Percentiles rank a stretch among this genome's conserved stretches.
Evolutionary conservation across 2,329 filamentous ascomycete species (phyloP).

Genomic region (Phoma sp.): DNA sequence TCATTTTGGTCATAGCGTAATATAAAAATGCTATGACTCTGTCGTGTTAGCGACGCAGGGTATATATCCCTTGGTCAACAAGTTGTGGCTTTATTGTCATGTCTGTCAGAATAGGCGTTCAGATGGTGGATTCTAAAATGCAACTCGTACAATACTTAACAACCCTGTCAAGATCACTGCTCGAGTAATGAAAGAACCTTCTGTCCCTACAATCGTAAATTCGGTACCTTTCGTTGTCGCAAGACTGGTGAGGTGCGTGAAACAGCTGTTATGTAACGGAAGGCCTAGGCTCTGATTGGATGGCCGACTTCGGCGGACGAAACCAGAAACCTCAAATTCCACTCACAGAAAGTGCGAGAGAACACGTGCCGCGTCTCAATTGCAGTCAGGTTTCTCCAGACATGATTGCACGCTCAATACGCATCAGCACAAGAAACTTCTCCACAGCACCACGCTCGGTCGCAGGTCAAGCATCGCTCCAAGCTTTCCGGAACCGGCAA

Average conservation of each 20-base stretch:
- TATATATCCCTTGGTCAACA: too few species aligned
- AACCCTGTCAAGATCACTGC: too few species aligned
- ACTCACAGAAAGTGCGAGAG: conserved; percentile 16
- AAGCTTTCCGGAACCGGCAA: conserved; percentile 40
- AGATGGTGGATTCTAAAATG: too few species aligned
- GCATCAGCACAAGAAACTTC: conserved; percentile 25
- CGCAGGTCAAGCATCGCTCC: conserved; percentile 28
- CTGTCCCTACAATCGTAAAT: too few species aligned
- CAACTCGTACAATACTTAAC: too few species aligned
- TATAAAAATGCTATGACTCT: too few species aligned
- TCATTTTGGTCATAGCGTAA: too few species aligned
- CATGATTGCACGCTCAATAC: conserved; percentile 27
- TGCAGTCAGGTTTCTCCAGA: conserved; percentile 14
- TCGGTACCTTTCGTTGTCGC: too few species aligned
- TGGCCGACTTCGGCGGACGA: conserved; percentile 29
- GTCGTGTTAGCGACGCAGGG: too few species aligned
- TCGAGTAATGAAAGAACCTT: too few species aligned
- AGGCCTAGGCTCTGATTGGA: conserved; percentile 23
- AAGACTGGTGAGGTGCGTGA: not conserved
- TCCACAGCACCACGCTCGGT: conserved; percentile 24
- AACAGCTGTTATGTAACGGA: not conserved
- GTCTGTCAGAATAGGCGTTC: too few species aligned
- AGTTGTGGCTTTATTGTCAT: too few species aligned
- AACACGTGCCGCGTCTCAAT: conserved; percentile 20
- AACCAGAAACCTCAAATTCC: conserved; percentile 18